phyloP scores from a whole-genome alignment of 1,284 basidiomycete genomes.

The Cryptococcus hybrid region DNA sequence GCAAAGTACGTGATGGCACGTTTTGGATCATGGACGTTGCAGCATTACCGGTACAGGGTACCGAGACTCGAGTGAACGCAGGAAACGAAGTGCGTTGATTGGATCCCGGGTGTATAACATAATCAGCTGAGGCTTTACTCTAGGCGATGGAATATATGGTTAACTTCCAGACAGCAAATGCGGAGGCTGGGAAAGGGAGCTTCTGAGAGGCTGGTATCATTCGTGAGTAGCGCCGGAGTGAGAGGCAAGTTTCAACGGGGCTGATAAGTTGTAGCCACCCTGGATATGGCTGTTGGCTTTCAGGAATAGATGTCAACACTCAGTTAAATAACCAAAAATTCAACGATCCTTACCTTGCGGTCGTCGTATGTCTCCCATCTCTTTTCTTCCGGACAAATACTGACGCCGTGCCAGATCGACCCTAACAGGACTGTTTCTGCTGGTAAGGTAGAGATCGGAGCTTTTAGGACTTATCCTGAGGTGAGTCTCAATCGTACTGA shows the following conservation, averaged over 20 bases:
- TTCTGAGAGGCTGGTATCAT: slow-evolving; percentile 98
- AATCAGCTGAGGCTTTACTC: neutral
- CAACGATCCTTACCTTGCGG: slow-evolving; percentile 95
- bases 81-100: slow-evolving; percentile 63
- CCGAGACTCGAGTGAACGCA: slow-evolving; percentile 97
- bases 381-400: neutral
- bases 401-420: slow-evolving; percentile 66
- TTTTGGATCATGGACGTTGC: slow-evolving; percentile 96
- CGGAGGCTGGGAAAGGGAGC: slow-evolving; percentile 79
- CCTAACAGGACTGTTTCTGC: slow-evolving; percentile 97
- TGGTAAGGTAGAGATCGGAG: slow-evolving; percentile 97
- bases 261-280: slow-evolving; percentile 61
- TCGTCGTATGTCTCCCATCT: slow-evolving; percentile 66
- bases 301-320: slow-evolving; percentile 94
- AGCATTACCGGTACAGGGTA: slow-evolving; percentile 96
- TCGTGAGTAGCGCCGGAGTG: slow-evolving; percentile 52
- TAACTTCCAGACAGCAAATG: slow-evolving; percentile 75
- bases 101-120: neutral
- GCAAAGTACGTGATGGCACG: slow-evolving; percentile 81
- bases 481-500: slow-evolving; percentile 27
- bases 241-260: neutral
- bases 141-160: slow-evolving; percentile 97
- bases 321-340: slow-evolving; percentile 93
- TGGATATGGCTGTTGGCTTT: slow-evolving; percentile 96
- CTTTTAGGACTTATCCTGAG: slow-evolving; percentile 94